These are phyloP conservation scores for Ensete ventricosum DNA, from an alignment of 176 grass and related monocot genomes.

Conservation along the genomic window DNA sequence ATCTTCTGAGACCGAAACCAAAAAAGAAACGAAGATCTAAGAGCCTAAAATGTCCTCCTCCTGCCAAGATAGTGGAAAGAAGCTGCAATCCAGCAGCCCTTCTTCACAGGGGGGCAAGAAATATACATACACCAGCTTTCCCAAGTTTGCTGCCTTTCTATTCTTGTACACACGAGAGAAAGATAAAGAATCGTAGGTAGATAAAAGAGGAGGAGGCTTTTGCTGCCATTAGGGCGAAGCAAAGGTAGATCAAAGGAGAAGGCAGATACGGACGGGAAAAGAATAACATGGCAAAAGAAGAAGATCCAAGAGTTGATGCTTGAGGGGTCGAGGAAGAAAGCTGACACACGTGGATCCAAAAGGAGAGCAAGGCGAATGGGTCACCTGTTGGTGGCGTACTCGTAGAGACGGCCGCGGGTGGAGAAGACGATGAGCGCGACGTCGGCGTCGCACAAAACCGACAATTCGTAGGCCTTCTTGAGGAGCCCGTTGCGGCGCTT, in stretches of 20 bases:
- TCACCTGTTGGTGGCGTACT: conserved; percentile 18
- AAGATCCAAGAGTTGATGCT: not conserved
- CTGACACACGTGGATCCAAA: not conserved
- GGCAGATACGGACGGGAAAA: not conserved
- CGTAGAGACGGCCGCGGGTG: conserved; percentile 20
- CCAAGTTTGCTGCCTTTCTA: not conserved
- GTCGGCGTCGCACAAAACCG: conserved; percentile 18
- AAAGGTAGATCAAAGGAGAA: not conserved
- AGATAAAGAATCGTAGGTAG: not conserved
- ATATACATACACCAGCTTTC: too few species aligned
- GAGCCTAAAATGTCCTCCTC: not conserved
- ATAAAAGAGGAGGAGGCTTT: not conserved
- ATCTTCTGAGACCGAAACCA: not conserved
- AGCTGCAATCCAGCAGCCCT: not conserved
- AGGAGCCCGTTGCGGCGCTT: conserved; percentile 24
- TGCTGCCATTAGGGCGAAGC: not conserved
- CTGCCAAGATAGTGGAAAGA: conserved; percentile 8
- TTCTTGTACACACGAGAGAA: not conserved
- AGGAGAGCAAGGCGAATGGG: not conserved
- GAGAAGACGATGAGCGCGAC: conserved; percentile 18
- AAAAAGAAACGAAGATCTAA: not conserved
- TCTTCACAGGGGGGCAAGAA: not conserved
- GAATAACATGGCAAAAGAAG: not conserved
- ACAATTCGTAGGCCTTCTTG: conserved; percentile 22
- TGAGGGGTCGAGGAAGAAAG: not conserved